Evolutionary conservation across 1,284 basidiomycete genomes (phyloP).

Genomic region (Xerocomus tenax): DNA sequence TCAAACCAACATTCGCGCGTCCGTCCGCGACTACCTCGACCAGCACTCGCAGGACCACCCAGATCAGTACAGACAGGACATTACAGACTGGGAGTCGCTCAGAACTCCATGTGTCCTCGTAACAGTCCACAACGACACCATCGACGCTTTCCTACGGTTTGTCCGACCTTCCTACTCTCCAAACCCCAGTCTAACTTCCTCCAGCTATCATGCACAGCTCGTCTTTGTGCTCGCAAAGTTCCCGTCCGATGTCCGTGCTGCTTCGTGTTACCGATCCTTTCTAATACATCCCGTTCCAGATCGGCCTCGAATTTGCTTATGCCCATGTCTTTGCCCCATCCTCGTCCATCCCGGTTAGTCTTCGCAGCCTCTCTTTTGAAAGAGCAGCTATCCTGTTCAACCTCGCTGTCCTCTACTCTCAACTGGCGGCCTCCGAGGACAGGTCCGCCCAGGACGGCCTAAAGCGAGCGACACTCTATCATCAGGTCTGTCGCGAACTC

Average conservation of each 20-base stretch:
- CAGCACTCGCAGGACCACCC: constrained; percentile 73
- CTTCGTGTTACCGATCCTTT: not conserved
- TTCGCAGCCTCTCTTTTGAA: constrained; percentile 74
- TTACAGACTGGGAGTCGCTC: constrained; percentile 61
- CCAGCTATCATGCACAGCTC: constrained; percentile 85
- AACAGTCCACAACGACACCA: constrained; percentile 51
- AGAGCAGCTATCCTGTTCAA: constrained; percentile 74
- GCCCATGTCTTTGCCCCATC: constrained; percentile 54
- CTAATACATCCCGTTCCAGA: constrained; percentile 41
- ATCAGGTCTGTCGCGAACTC: constrained; percentile 48
- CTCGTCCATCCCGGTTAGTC: constrained; percentile 49
- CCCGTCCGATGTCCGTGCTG: constrained; percentile 50
- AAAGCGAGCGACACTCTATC: constrained; percentile 61
- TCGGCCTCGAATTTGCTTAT: constrained; percentile 70
- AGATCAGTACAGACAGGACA: constrained; percentile 79
- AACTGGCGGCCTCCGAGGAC: constrained; percentile 58
- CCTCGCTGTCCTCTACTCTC: constrained; percentile 72
- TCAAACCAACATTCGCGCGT: constrained; percentile 48
- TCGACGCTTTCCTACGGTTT: constrained; percentile 41
- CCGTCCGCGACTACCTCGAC: constrained; percentile 64
- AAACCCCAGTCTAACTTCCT: constrained; percentile 16
- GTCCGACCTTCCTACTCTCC: not conserved
- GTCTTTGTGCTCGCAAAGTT: constrained; percentile 68
- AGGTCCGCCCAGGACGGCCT: constrained; percentile 70
- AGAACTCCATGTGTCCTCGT: constrained; percentile 55